A percentile compares a stretch with the other conserved stretches of the same genome.
Evolutionary conservation across 2,329 filamentous ascomycete species (phyloP).

Genomic region (Macroventuria anomochaeta): DNA sequence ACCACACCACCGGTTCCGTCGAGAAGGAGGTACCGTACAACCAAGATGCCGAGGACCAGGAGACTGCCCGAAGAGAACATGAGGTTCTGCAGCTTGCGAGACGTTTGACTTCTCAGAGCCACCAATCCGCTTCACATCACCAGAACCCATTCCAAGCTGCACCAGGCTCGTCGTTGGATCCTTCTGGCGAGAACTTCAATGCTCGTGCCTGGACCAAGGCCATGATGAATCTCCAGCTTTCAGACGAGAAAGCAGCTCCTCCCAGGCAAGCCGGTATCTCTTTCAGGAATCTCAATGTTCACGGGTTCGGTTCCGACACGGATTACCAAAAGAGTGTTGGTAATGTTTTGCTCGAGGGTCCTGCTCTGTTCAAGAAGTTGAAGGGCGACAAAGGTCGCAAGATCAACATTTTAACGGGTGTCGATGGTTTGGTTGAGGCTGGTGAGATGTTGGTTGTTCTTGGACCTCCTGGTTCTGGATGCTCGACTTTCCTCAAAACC

Average conservation of each 20-base stretch:
- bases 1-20: conserved; percentile 13
- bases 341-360: conserved; percentile 53
- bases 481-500: conserved; percentile 84
- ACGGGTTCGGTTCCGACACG: conserved; percentile 56
- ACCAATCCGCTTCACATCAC: conserved; percentile 45
- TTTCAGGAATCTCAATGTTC: conserved; percentile 56
- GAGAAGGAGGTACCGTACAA: conserved; percentile 31
- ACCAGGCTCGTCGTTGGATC: conserved; percentile 54
- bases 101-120: conserved; percentile 50
- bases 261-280: conserved; percentile 55
- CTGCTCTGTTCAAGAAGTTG: conserved; percentile 48
- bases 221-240: conserved; percentile 55
- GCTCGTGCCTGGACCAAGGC: conserved; percentile 58
- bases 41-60: conserved; percentile 28
- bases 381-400: conserved; percentile 45
- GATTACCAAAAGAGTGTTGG: conserved; percentile 60
- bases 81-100: conserved; percentile 53
- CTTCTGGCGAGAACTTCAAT: conserved; percentile 55
- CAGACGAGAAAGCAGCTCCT: conserved; percentile 51
- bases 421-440: conserved; percentile 71
- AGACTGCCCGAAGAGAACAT: conserved; percentile 39
- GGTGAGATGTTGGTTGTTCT: conserved; percentile 80
- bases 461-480: conserved; percentile 72
- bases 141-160: conserved; percentile 50
- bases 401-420: conserved; percentile 70